Evolutionary conservation across 2,329 filamentous ascomycete genomes (phyloP), one percentile per base, ranked within the genome.

Genomic region (Cordyceps cateniannulata): DNA sequence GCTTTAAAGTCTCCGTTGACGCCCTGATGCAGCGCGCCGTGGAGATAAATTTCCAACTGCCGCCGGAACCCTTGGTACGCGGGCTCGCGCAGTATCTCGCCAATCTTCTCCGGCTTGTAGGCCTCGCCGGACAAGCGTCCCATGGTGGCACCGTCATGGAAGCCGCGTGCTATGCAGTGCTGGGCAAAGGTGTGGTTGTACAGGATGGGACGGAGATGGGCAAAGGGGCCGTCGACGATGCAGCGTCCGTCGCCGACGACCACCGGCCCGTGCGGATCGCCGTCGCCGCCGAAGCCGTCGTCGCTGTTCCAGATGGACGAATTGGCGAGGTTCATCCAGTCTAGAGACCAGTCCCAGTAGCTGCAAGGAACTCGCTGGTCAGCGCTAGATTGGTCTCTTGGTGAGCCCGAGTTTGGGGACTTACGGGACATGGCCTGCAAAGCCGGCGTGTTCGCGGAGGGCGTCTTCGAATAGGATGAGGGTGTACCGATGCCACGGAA

Each of bases 251-350:
- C 47, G n/a, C 61, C 63, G 16, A 64, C 61, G 8, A 48, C 50
- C 10, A 50, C 51, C 3, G 56, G 54, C 3, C 60, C 61, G 16
- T n/a, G 20, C 1, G 53, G 35, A 20, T 65, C 56, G 24, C 63
- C 63, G 38, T 65, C 58, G 29, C 64, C 63, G 5, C 64, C 64
- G 56, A 63, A 66, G 18, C 64, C 64, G 3, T 48, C 49, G 2
- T 44, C n/a, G 50, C 51, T 54, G 56, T 62, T 59, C 45, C 61
- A 66, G 14, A 66, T 63, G 2, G 64, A 62, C 18, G 64, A 66
- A 24, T 47, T 59, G 22, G 62, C 54, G 5, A 63, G 55, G 24
- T 66, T 40, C 42, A 62, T 61, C 63, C 63, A 65, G 56, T 66
- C 64, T 2, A 65, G 62, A 16, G 54, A 61, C 64, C 64, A 66